These are phyloP conservation scores for Ascocoryne sarcoides DNA, from an alignment of 2,329 filamentous ascomycete genomes.

Conservation along the genomic window DNA sequence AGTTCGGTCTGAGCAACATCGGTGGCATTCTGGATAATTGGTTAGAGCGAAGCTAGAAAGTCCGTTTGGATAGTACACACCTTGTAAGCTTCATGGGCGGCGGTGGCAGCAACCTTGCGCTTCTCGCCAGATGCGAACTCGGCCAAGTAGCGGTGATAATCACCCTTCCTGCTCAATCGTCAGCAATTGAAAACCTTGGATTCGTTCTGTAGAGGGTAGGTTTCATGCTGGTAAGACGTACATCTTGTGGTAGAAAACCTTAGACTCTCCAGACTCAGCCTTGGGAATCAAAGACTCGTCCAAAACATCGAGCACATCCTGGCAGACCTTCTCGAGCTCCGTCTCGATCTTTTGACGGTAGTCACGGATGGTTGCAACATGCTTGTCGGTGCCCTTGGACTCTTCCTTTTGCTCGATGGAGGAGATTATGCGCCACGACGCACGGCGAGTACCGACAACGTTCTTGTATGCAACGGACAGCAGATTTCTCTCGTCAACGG, in stretches of 20 bases:
- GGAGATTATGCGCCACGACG: slow-evolving; percentile 98
- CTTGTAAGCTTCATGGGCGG: slow-evolving; percentile 95
- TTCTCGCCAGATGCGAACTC: slow-evolving; percentile 91
- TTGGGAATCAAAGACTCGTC: slow-evolving; percentile 91
- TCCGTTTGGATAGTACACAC: slow-evolving; percentile 39
- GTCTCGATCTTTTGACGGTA: slow-evolving; percentile 98
- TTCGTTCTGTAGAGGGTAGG: background rate
- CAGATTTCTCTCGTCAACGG: slow-evolving; percentile 96
- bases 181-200: slow-evolving; percentile 9
- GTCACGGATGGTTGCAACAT: slow-evolving; percentile 86
- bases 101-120: slow-evolving; percentile 79
- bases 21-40: slow-evolving; percentile 67
- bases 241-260: slow-evolving; percentile 99
- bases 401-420: slow-evolving; percentile 99
- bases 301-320: slow-evolving; percentile 93
- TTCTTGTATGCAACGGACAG: slow-evolving; percentile 99
- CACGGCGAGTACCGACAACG: slow-evolving; percentile 94
- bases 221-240: slow-evolving; percentile 41
- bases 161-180: slow-evolving; percentile 67
- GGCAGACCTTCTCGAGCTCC: slow-evolving; percentile 95
- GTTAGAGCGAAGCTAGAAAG: slow-evolving; percentile 6
- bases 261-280: slow-evolving; percentile 93
- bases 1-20: slow-evolving; percentile 97
- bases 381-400: slow-evolving; percentile 94
- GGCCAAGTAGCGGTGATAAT: slow-evolving; percentile 92